Evolutionary conservation across 2,329 filamentous ascomycete genomes (phyloP).

Genomic region (Metarhizium rileyi): DNA sequence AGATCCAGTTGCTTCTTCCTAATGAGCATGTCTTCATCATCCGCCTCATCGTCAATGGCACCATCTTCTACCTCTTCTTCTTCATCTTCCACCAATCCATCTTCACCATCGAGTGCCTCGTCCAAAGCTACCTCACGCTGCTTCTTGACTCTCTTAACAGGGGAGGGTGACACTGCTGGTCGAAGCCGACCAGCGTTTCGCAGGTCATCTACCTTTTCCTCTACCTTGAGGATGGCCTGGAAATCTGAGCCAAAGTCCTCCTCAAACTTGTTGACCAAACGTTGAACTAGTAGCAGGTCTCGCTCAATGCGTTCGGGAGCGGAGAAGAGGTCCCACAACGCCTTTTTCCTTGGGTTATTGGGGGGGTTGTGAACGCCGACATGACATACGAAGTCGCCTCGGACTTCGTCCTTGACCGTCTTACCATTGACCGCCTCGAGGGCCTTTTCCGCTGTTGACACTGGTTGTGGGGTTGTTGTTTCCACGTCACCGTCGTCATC

Average conservation of each 20-base stretch:
- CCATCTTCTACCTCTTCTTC: conserved; percentile 79
- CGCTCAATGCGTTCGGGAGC: conserved; percentile 87
- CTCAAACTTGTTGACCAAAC: conserved; percentile 77
- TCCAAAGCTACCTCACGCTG: conserved; percentile 50
- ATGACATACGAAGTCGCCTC: conserved; percentile 94
- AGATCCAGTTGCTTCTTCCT: conserved; percentile 98
- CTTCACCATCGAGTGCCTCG: conserved; percentile 53
- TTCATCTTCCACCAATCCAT: conserved; percentile 62
- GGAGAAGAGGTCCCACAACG: conserved; percentile 93
- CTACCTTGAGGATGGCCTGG: conserved; percentile 70
- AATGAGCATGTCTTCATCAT: conserved; percentile 78
- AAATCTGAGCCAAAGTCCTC: conserved; percentile 68
- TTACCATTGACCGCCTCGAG: conserved; percentile 95
- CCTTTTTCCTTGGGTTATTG: conserved; percentile 79
- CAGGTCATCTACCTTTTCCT: conserved; percentile 77
- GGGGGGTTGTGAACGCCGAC: conserved; percentile 93
- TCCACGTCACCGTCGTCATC: conserved; percentile 55
- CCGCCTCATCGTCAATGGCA: conserved; percentile 73
- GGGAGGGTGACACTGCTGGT: conserved; percentile 44
- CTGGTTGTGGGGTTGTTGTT: conserved; percentile 40
- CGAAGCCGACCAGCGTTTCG: conserved; percentile 68
- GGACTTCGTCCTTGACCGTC: conserved; percentile 86
- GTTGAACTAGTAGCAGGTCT: conserved; percentile 73
- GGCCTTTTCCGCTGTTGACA: conserved; percentile 70
- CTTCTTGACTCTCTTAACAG: conserved; percentile 51